phyloP scores from a whole-genome alignment of 2,329 filamentous ascomycete genomes.

The Fusarium coffeatum region DNA sequence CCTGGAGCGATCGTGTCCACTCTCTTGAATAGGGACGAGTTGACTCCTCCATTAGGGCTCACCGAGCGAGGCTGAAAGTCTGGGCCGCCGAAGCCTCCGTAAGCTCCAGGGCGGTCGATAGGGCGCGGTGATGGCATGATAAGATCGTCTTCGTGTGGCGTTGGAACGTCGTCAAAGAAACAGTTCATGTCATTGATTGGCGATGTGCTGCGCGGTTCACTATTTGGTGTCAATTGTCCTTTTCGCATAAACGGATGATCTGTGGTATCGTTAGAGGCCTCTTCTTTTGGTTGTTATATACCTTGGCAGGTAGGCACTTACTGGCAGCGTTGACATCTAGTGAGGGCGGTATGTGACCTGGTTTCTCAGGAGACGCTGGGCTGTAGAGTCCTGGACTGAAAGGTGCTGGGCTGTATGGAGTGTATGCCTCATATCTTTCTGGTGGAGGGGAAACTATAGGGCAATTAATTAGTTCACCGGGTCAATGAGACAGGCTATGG shows the following conservation, averaged over 20 bases:
- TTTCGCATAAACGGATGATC: slow-evolving; percentile 66
- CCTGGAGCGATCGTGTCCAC: slow-evolving; percentile 75
- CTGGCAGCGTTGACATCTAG: slow-evolving; percentile 66
- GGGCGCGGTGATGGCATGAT: slow-evolving; percentile 54
- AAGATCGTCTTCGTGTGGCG: slow-evolving; percentile 56
- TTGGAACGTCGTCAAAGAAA: slow-evolving; percentile 57
- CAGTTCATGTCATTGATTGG: slow-evolving; percentile 62
- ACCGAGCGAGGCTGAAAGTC: slow-evolving; percentile 41
- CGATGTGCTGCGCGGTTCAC: slow-evolving; percentile 71
- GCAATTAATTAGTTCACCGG: slow-evolving; percentile 14
- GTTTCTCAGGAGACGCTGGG: slow-evolving; percentile 49
- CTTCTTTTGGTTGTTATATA: slow-evolving; percentile 4
- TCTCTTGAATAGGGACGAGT: slow-evolving; percentile 63
- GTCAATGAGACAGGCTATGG: slow-evolving; percentile 9
- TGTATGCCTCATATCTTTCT: slow-evolving; percentile 48
- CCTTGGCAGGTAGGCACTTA: slow-evolving; percentile 49
- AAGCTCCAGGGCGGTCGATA: slow-evolving; percentile 58
- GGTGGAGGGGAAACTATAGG: slow-evolving; percentile 54
- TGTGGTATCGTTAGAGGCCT: slow-evolving; percentile 51
- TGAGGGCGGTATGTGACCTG: slow-evolving; percentile 57
- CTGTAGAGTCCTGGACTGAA: slow-evolving; percentile 4
- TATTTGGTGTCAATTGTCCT: slow-evolving; percentile 72
- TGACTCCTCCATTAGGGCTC: slow-evolving; percentile 38
- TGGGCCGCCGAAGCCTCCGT: slow-evolving; percentile 58
- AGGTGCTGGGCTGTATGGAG: slow-evolving; percentile 40